Base-by-base conservation (phyloP, 768 basidiomycete species). In the Hygrophoropsis aurantiaca region DNA sequence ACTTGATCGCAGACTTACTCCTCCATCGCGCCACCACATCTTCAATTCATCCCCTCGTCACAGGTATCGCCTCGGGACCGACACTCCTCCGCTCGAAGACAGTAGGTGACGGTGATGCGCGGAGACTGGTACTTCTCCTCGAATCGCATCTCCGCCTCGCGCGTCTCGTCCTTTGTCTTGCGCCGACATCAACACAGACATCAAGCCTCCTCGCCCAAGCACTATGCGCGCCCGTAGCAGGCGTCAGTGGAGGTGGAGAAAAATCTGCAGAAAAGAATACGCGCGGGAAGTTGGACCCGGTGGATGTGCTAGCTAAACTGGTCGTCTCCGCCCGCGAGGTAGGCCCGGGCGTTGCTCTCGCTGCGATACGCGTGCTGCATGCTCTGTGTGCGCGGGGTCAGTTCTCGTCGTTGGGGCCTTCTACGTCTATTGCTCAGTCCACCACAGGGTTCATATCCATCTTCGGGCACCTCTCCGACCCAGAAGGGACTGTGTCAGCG, bases 41-140 rank as follows among this genome's bases (percentile, higher is more conserved):
- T 0, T 86, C 87, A 1, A 85, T 95, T 53, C 84, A 81, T 48
- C 93, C 94, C 0, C 71, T 95, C 24, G 76, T 94, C 40, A 78
- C 85, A 0, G 74, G 81, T 25, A 75, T 97, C 47, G 78, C 81
- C 10, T 73, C 79, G 1, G 85, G 83, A 11, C 72, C 73, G 8
- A 75, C 79, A 18, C 69, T 87, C 36, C 70, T 90, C 71, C 6
- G 72, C 85, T 2, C 77, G 87, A 27, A 79, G 88, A 21, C 79
- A n/a, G n/a, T n/a, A n/a, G n/a, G n/a, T n/a, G n/a, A 77, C 50
- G 79, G 82, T 11, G 92, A 94, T 55, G 82, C 82, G 1, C 69
- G 81, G 18, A 74, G 84, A 15, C 64, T 93, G 19, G 78, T 88
- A 32, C 78, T 78, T 57, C 75, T 90, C 26, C 73, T 94, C 34